phyloP scores from a whole-genome alignment of 306 rosid genomes.

The Bauhinia variegata region DNA sequence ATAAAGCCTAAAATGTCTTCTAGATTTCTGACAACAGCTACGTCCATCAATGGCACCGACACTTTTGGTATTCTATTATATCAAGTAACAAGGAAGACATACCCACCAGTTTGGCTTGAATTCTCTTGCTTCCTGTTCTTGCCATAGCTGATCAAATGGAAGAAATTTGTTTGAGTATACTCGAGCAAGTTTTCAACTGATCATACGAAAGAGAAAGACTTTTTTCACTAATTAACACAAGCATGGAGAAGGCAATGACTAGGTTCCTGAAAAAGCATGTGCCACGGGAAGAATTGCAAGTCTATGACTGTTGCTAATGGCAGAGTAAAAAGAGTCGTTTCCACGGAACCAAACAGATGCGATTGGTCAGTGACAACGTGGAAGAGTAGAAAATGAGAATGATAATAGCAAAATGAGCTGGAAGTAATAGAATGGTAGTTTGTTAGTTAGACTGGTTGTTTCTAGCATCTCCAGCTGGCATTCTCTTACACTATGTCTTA shows the following conservation, averaged over 20 bases:
- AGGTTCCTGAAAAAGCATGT: not conserved
- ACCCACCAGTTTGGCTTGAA: conserved; percentile 98
- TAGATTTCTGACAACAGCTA: not conserved
- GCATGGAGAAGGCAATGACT: conserved; percentile 4
- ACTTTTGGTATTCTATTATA: conserved; percentile 7
- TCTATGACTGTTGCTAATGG: conserved; percentile 9
- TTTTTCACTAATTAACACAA: conserved; percentile 29
- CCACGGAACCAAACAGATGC: conserved; percentile 10
- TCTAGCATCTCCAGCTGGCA: not conserved
- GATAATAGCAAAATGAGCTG: not conserved
- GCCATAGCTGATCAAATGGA: conserved; percentile 49
- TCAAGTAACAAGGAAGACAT: conserved; percentile 55
- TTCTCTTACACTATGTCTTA: too few relatives aligned
- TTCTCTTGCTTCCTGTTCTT: conserved; percentile 66
- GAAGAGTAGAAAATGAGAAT: conserved; percentile 12
- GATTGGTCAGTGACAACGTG: not conserved
- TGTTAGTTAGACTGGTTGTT: conserved; percentile 62
- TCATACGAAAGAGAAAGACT: not conserved
- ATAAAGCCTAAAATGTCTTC: not conserved
- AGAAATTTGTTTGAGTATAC: not conserved
- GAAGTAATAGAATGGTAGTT: conserved; percentile 60
- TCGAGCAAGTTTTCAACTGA: not conserved
- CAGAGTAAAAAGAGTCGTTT: conserved; percentile 5
- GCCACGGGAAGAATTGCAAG: not conserved
- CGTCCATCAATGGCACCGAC: not conserved